A percentile compares a stretch with the other conserved stretches of the same genome.
Conservation (phyloP, 208 protist genomes). For the Acanthamoeba triangularis region DNA sequence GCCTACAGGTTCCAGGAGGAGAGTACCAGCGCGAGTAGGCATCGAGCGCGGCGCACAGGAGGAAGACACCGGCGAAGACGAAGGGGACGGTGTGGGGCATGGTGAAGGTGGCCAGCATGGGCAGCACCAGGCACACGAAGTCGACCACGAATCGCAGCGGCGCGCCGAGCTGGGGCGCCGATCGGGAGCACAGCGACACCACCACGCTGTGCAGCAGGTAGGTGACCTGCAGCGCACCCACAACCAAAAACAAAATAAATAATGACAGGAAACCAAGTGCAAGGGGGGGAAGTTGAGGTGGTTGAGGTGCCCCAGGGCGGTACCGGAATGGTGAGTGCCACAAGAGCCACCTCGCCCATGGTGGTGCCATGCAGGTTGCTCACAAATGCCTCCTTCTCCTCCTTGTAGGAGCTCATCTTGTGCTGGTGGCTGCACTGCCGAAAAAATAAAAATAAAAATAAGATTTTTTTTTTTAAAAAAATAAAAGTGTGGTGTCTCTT, state of each 20-base stretch:
- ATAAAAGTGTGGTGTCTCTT: neutral
- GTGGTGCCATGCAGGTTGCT: constrained; percentile 52
- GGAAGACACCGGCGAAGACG: neutral
- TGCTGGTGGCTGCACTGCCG: neutral
- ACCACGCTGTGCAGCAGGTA: constrained; percentile 37
- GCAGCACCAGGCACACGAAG: constrained; percentile 70
- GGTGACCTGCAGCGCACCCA: neutral
- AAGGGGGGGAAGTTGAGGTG: neutral
- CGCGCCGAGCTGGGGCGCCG: neutral
- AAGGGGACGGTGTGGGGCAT: neutral
- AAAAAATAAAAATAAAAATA: neutral
- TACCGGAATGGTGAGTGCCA: constrained; percentile 33
- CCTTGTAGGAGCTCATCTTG: neutral
- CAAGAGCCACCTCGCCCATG: constrained; percentile 53
- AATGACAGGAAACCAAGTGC: neutral
- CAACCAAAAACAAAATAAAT: neutral
- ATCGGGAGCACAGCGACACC: neutral
- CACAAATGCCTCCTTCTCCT: constrained; percentile 60
- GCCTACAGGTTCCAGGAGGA: neutral
- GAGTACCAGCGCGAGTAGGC: neutral
- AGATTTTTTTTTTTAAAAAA: neutral
- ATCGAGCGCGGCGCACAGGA: neutral
- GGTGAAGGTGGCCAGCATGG: constrained; percentile 48
- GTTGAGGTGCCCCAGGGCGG: neutral
- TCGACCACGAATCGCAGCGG: constrained; percentile 27